Base-by-base conservation (phyloP, 2,329 filamentous ascomycete species). In the Blastomyces parvus region DNA sequence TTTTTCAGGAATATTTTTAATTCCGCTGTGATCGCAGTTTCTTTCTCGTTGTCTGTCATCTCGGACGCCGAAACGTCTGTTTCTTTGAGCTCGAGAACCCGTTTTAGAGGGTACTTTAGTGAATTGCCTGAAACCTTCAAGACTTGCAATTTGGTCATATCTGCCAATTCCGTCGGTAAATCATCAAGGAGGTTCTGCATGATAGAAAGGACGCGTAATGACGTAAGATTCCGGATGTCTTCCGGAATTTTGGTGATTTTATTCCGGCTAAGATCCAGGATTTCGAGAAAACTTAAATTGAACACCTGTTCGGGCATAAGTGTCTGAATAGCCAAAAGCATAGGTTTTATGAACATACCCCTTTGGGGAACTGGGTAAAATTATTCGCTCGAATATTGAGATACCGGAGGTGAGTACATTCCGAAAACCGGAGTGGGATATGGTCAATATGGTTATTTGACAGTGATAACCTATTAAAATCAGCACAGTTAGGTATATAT, bases 101-200 rank as follows among this genome's bases (percentile, higher is more conserved):
- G 86, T 69, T 83, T 85, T 19, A 90, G 88, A 3, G 91, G 91
- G 69, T 93, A 93, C 64, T 83, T 84, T 64, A 97, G 84, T 9
- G 90, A 90, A 69, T 97, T 97, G 56, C 91, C 91, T 64, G 93
- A 89, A 44, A 97, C 85, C 74, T 96, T 96, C 63, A 97, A 81
- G 67, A 95, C 89, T 72, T 93, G 90, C 64, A 97, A 79, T 62
- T 91, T 94, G 63, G 84, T 87, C 89, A 97, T 96, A 67, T 96
- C 91, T 62, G 90, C 91, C 27, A 97, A 78, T 67, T 90, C 92
- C 7, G 89, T 78, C 1, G 93, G 93, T 22, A 97, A 79, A 68
- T 92, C 88, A 67, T 90, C 87, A 69, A 97, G 90, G 64, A 88
- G 85, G 74, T 97, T 97, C 72, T 89, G 90, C 68, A 90, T 88